phyloP scores from a whole-genome alignment of 306 rosid genomes.

The Sicyos edulis region DNA sequence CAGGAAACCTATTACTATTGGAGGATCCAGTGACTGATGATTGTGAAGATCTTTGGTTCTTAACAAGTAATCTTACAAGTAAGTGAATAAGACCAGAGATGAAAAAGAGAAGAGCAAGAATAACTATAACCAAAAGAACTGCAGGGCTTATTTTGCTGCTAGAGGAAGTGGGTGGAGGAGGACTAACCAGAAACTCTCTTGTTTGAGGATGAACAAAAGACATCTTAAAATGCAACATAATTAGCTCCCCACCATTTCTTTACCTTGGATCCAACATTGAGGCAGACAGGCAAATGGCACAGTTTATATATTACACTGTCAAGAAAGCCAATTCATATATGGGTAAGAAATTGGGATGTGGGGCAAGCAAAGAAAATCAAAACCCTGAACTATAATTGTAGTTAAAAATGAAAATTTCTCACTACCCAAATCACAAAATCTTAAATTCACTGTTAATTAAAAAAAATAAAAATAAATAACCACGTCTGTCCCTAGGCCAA shows the following conservation, averaged over 20 bases:
- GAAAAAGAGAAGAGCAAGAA: slow-evolving; percentile 68
- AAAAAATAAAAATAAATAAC: too few species aligned
- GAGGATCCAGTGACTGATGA: slow-evolving; percentile 50
- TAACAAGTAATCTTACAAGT: slow-evolving; percentile 53
- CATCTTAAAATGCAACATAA: slow-evolving; percentile 21
- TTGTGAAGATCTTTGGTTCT: slow-evolving; percentile 42
- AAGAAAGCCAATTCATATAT: slow-evolving; percentile 27
- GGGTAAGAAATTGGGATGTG: not conserved
- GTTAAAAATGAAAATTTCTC: not conserved
- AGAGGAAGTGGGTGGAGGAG: slow-evolving; percentile 38
- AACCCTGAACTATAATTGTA: slow-evolving; percentile 17
- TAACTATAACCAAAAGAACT: slow-evolving; percentile 55
- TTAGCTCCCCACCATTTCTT: slow-evolving; percentile 19
- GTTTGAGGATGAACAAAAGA: slow-evolving; percentile 38
- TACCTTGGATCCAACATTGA: slow-evolving; percentile 15
- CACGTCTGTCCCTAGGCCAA: too few species aligned
- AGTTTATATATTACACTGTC: slow-evolving; percentile 26
- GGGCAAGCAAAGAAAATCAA: not conserved
- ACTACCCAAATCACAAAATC: not conserved
- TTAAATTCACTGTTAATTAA: too few species aligned
- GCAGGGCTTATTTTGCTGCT: slow-evolving; percentile 58
- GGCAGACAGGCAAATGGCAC: slow-evolving; percentile 28
- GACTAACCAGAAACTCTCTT: slow-evolving; percentile 31
- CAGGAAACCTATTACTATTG: slow-evolving; percentile 44
- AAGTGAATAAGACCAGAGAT: slow-evolving; percentile 70